Evolutionary conservation across 2,329 filamentous ascomycete genomes (phyloP), one percentile per base, ranked within the genome.

Genomic region (Phaeosphaeria sp.): DNA sequence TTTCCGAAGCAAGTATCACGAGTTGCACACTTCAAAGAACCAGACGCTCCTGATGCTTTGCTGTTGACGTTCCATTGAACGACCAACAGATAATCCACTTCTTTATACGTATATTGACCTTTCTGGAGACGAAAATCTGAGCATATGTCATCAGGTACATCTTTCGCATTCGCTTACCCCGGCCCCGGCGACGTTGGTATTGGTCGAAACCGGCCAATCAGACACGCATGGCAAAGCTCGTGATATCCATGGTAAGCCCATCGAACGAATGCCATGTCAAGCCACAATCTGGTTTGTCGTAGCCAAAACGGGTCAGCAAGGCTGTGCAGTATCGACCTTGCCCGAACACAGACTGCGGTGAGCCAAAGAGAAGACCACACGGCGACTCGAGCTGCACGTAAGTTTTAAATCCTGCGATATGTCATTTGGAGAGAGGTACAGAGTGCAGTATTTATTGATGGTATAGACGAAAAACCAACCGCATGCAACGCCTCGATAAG

Each of bases 401-500:
- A n/a, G n/a, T n/a, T n/a, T n/a, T n/a, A 13, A 6, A 9, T 20
- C 30, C 6, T 43, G 36, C 20, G 17, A 13, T 13, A n/a, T 7
- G 39, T 39, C 11, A 20, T 30, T 18, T 11, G 27, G 15, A 24
- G 11, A 42, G 13, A 36, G 45, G 27, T 53, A 18, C 51, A 45
- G 22, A 6, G 21, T 24, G 27, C 40, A 43, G 40, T 21, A 46
- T 25, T n/a, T 25, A 24, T 25, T 49, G 46, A 30, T 59, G 27
- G 48, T 42, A 45, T 46, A 13, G 49, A 55, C 45, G 18, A 18
- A 53, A 48, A 57, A 55, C 51, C 48, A 48, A 46, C 18, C 48
- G 42, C 44, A 40, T 36, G 39, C 33, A 54, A 55, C 44, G 53
- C 46, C 53, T 36, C 33, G 24, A 24, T 21, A 53, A 48, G 49